phyloP scores from a whole-genome alignment of 306 rosid genomes.

The Rubus parviflorus region DNA sequence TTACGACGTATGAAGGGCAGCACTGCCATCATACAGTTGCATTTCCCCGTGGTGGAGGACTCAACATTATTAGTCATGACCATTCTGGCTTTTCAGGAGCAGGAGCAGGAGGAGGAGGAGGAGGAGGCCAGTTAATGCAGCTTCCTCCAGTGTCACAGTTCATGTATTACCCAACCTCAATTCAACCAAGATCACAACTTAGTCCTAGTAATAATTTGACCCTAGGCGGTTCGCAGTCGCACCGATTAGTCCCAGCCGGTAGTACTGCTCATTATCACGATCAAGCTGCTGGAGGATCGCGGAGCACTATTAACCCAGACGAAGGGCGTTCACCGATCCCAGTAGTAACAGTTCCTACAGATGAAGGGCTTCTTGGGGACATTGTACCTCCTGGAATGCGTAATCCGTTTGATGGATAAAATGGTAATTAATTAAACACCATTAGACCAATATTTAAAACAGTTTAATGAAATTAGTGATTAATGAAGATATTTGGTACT shows the following conservation, averaged over 20 bases:
- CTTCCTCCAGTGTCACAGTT: constrained; percentile 50
- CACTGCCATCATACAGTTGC: constrained; percentile 89
- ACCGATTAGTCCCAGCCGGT: constrained; percentile 12
- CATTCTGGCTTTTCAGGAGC: constrained; percentile 29
- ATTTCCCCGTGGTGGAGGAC: constrained; percentile 58
- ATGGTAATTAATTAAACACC: background rate
- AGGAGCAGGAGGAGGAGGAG: constrained; percentile 13
- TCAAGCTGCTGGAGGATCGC: constrained; percentile 24
- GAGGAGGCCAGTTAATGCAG: constrained; percentile 15
- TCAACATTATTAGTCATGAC: constrained; percentile 35
- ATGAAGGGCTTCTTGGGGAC: constrained; percentile 86
- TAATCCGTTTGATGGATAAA: constrained; percentile 27
- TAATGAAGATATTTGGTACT: background rate
- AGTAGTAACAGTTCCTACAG: constrained; percentile 21
- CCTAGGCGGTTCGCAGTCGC: background rate
- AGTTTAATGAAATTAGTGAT: background rate
- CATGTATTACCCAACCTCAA: constrained; percentile 43
- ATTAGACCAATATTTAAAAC: background rate
- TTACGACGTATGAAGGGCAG: constrained; percentile 96
- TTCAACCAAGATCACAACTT: constrained; percentile 33
- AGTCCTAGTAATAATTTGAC: constrained; percentile 22
- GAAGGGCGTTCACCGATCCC: background rate
- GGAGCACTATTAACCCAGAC: constrained; percentile 2
- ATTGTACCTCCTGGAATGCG: constrained; percentile 87
- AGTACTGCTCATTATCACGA: background rate